Percentiles rank a stretch among this genome's conserved stretches.
Conservation (phyloP, 208 protist species). For the Phytomonas sp. region DNA sequence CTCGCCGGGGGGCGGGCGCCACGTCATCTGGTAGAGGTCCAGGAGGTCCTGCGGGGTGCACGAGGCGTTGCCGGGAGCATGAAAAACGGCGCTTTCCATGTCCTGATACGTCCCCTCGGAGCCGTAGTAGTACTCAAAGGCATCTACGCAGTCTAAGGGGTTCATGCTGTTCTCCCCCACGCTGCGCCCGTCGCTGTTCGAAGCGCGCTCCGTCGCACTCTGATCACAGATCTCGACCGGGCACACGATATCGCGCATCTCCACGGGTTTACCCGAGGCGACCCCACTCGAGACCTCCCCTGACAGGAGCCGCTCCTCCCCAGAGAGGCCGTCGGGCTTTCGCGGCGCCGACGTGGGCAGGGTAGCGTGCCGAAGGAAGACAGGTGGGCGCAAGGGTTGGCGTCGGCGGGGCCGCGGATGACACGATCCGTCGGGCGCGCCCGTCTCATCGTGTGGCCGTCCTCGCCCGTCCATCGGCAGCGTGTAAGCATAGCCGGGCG, state of each 20-base stretch:
- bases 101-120: constrained; percentile 13
- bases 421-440: neutral
- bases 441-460: neutral
- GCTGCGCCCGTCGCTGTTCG: neutral
- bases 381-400: neutral
- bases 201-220: no score
- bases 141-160: constrained; percentile 48
- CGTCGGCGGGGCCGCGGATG: constrained; percentile 1
- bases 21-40: constrained; percentile 11
- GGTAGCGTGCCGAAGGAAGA: neutral
- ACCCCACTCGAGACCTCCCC: no score
- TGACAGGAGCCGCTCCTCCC: no score
- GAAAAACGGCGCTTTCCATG: constrained; percentile 26
- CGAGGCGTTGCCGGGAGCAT: constrained; percentile 13
- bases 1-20: neutral
- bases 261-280: no score
- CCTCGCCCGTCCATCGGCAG: no score
- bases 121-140: constrained; percentile 31
- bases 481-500: no score
- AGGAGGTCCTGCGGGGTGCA: constrained; percentile 1
- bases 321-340: no score
- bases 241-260: no score
- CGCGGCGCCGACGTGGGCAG: no score
- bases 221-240: no score
- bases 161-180: constrained; percentile 17